Evolutionary conservation across 2,329 filamentous ascomycete species (phyloP).

Genomic region (Fusarium equiseti): DNA sequence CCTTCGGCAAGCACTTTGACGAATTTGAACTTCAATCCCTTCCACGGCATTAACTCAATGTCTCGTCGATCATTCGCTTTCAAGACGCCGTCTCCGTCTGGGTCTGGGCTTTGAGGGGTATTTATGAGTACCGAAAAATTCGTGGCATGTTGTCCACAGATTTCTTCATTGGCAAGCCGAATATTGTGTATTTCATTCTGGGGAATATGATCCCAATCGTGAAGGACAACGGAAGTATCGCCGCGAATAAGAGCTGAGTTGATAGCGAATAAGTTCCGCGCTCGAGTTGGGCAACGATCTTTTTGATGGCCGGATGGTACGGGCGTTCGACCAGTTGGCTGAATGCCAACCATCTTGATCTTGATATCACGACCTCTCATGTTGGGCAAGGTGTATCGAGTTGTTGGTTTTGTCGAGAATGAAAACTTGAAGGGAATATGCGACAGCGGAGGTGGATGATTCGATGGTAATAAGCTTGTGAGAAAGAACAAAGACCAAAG

Average conservation of each 20-base stretch:
- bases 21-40: constrained; percentile 44
- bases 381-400: constrained; percentile 2
- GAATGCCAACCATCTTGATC: not conserved
- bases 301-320: too few species aligned
- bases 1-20: constrained; percentile 46
- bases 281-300: not conserved
- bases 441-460: not conserved
- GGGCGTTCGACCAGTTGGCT: not conserved
- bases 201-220: not conserved
- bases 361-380: constrained; percentile 22
- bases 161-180: not conserved
- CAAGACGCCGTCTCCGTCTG: not conserved
- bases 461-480: constrained; percentile 41
- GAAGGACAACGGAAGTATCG: constrained; percentile 27
- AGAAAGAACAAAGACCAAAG: constrained; percentile 35
- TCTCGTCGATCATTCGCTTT: not conserved
- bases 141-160: not conserved
- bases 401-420: constrained; percentile 2
- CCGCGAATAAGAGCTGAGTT: constrained; percentile 39
- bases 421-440: not conserved
- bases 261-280: constrained; percentile 28
- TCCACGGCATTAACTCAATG: constrained; percentile 13
- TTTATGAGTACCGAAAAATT: not conserved
- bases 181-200: not conserved
- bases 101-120: not conserved